Evolutionary conservation across 2,329 filamentous ascomycete species (phyloP).

Genomic region (Sporothrix pseudoabietina): DNA sequence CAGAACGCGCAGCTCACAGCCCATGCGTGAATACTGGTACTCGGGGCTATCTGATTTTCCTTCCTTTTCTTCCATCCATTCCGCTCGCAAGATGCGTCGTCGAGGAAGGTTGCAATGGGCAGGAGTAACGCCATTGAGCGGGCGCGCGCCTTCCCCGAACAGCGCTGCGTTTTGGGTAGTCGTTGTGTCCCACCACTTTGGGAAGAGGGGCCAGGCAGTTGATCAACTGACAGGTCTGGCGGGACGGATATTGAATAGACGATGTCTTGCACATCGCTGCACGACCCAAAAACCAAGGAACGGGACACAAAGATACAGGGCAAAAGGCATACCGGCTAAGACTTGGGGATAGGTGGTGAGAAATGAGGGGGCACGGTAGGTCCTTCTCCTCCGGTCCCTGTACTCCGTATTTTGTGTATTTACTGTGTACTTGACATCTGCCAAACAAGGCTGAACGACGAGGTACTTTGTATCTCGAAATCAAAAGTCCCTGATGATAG

Average conservation of each 20-base stretch:
- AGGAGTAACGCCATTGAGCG: neutral
- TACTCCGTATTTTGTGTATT: neutral
- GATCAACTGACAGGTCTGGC: neutral
- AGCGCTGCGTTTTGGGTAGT: neutral
- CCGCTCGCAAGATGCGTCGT: neutral
- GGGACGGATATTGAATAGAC: constrained; percentile 16
- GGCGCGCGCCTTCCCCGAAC: neutral
- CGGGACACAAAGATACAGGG: neutral
- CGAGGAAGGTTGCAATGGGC: constrained; percentile 2
- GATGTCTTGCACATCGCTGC: constrained; percentile 8
- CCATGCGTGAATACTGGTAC: neutral
- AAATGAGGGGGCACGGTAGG: neutral
- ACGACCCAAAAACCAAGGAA: neutral
- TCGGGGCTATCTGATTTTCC: neutral
- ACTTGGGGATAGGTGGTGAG: neutral
- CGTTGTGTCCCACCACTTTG: constrained; percentile 9
- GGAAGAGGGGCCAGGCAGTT: constrained; percentile 13
- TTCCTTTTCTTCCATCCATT: neutral
- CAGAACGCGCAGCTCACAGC: too few relatives aligned
- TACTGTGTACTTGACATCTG: neutral
- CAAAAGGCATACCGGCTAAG: neutral
- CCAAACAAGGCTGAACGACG: neutral
- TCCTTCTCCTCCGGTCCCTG: neutral
- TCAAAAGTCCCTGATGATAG: neutral
- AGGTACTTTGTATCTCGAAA: neutral